phyloP scores from a whole-genome alignment of 345 rosid genomes.

The Lepidium africanum region DNA sequence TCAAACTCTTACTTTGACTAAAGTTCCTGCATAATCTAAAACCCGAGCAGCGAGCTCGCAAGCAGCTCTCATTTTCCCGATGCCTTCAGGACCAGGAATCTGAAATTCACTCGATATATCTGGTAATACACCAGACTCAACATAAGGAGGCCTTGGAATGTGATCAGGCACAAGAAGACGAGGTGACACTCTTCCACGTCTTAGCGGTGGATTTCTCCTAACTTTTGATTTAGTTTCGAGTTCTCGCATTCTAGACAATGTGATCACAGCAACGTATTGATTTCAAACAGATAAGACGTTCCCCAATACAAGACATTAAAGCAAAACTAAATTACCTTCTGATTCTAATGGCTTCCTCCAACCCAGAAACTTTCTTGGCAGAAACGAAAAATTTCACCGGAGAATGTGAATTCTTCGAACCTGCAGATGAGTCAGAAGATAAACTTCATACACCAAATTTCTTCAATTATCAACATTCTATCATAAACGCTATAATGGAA shows the following conservation, averaged over 20 bases:
- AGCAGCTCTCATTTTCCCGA: slow-evolving; percentile 71
- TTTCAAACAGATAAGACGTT: background rate
- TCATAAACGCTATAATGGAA: background rate
- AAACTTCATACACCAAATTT: background rate
- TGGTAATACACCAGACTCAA: slow-evolving; percentile 46
- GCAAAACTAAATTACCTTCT: slow-evolving; percentile 33
- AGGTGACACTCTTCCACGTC: slow-evolving; percentile 81
- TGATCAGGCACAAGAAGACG: slow-evolving; percentile 74
- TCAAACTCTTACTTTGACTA: slow-evolving; percentile 55
- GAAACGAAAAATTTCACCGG: slow-evolving; percentile 29
- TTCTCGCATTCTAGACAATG: slow-evolving; percentile 48
- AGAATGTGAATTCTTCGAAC: slow-evolving; percentile 11
- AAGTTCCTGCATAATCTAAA: slow-evolving; percentile 61
- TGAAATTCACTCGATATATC: slow-evolving; percentile 58
- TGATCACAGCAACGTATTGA: background rate
- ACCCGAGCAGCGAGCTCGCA: slow-evolving; percentile 93
- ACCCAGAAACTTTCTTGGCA: slow-evolving; percentile 47
- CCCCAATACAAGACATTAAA: background rate
- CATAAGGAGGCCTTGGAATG: slow-evolving; percentile 75
- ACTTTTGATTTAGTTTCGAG: slow-evolving; percentile 35
- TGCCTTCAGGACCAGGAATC: slow-evolving; percentile 68
- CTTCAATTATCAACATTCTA: background rate
- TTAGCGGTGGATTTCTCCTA: slow-evolving; percentile 49
- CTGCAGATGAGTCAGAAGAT: slow-evolving; percentile 20
- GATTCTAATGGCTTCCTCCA: slow-evolving; percentile 74